Evolutionary conservation across 2,329 filamentous ascomycete genomes (phyloP), one percentile per base, ranked within the genome.

Genomic region (Clonostachys byssicola): DNA sequence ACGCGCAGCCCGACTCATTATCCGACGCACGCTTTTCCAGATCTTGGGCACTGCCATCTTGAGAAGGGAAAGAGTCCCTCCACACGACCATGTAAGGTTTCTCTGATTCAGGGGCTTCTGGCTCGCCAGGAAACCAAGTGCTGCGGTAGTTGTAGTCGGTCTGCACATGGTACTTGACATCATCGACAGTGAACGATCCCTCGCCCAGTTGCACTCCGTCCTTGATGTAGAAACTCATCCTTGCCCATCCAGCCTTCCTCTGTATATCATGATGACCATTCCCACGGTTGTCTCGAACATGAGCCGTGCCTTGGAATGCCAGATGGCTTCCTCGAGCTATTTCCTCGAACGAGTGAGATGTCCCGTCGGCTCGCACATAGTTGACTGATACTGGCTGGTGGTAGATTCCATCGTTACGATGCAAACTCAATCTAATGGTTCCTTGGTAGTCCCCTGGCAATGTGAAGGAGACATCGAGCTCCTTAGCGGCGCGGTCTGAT

Each of bases 141-240:
- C 81, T 76, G 61, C 81, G 75, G 61, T 94, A 99, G 51, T 83
- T 86, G 33, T 78, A 78, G 52, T 80, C 80, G 30, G 89, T 82
- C 60, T 95, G 87, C 44, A 99, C 75, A 64, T 97, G 90, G 66
- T 99, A 91, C 56, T 92, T 83, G 61, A 96, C 83, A 47, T 87
- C 83, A 59, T 88, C 73, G 38, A 97, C 70, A 34, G 85, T 84
- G 63, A 97, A 96, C 4, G 87, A 86, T 46, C 94, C 94, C 65
- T 96, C 89, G 56, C 99, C 97, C 33, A 96, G 66, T 18, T 94
- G 94, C 14, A 79, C 62, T 40, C 73, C 66, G 3, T 94, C 94
- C 68, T 99, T 94, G 52, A 77, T 74, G 56, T 83, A 78, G 12
- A 99, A 73, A 42, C 85, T 82, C 51, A 97, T 83, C 49, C 94